Conservation (phyloP, 2,329 filamentous ascomycete species). For the Cladosporium sp. region DNA sequence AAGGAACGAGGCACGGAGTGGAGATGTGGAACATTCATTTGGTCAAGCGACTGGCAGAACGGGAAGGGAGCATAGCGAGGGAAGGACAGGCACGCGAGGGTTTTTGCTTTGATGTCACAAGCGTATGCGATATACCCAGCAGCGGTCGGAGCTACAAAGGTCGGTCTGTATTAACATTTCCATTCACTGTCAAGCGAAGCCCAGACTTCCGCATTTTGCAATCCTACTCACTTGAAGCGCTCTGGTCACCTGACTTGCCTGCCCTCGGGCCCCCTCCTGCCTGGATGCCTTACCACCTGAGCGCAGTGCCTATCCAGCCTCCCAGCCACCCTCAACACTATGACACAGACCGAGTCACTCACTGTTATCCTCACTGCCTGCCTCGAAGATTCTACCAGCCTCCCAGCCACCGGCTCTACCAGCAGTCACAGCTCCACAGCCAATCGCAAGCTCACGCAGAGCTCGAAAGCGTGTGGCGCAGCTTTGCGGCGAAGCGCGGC, state of each 20-base stretch:
- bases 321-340: not conserved
- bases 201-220: not conserved
- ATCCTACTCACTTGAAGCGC: not conserved
- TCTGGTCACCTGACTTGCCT: not conserved
- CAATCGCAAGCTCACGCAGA: not conserved
- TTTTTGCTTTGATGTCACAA: not conserved
- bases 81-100: not conserved
- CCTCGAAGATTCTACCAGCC: not conserved
- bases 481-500: not conserved
- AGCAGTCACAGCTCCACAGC: not conserved
- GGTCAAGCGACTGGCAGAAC: slow-evolving; percentile 64
- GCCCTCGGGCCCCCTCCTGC: not conserved
- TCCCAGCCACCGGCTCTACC: not conserved
- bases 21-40: slow-evolving; percentile 83
- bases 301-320: not conserved
- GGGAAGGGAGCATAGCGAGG: slow-evolving; percentile 14
- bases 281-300: not conserved
- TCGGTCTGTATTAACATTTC: slow-evolving; percentile 1
- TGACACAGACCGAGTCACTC: not conserved
- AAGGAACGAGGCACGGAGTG: slow-evolving; percentile 85
- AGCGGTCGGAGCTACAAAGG: not conserved
- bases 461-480: not conserved
- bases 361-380: not conserved
- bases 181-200: not conserved
- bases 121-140: slow-evolving; percentile 7